A percentile compares a stretch with the other conserved stretches of the same genome.
Evolutionary conservation across 2,329 filamentous ascomycete species (phyloP).

Genomic region (Ophiostoma triangulosporum): DNA sequence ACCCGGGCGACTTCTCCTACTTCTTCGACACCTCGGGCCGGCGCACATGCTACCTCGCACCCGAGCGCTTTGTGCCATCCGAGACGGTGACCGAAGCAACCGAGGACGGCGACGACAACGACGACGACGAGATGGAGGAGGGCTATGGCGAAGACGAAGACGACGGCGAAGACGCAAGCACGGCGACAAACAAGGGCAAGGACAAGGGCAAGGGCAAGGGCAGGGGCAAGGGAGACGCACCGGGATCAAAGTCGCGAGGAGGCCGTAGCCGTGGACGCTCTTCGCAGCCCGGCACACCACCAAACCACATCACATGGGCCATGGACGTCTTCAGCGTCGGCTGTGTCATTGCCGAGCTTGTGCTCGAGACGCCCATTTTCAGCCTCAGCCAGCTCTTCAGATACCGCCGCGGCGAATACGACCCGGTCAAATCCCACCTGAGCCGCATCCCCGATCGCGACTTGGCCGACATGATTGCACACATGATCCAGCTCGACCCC

Average conservation of each 20-base stretch:
- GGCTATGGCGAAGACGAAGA: not conserved
- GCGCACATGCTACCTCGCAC: constrained; percentile 87
- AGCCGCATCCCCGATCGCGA: constrained; percentile 79
- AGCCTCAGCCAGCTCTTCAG: constrained; percentile 92
- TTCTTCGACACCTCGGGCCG: constrained; percentile 91
- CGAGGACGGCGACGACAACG: not conserved
- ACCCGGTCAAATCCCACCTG: constrained; percentile 67
- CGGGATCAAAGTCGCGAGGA: not conserved
- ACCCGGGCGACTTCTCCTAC: constrained; percentile 93
- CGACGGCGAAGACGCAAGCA: not conserved
- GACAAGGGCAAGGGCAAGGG: not conserved
- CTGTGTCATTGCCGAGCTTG: constrained; percentile 92
- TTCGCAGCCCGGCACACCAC: constrained; percentile 2
- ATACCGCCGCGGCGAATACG: constrained; percentile 85
- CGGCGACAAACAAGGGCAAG: not conserved
- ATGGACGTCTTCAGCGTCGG: constrained; percentile 98
- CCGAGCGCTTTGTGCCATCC: constrained; percentile 72
- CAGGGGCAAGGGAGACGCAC: not conserved
- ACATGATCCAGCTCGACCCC: constrained; percentile 94
- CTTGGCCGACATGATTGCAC: constrained; percentile 74
- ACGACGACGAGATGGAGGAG: constrained; percentile 42
- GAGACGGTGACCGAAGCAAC: constrained; percentile 35
- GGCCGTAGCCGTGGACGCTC: not conserved
- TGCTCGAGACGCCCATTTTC: constrained; percentile 92
- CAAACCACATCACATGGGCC: constrained; percentile 53